Percentiles rank a stretch among this genome's conserved stretches.
Evolutionary conservation across 2,329 filamentous ascomycete genomes (phyloP).

Genomic region (Exophiala sideris): DNA sequence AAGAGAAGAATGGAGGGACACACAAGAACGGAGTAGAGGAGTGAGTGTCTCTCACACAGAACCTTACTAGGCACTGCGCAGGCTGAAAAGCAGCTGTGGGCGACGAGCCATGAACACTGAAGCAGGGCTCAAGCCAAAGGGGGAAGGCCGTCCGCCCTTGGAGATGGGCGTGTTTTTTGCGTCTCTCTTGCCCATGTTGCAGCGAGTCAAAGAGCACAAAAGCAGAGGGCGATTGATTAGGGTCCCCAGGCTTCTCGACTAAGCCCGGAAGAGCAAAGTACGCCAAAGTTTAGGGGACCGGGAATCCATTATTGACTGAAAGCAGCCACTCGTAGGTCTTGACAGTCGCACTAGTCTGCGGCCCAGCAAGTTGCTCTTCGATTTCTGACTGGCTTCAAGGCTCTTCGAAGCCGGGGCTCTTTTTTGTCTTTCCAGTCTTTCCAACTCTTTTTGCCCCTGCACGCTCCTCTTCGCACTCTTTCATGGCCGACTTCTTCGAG

Average conservation of each 20-base stretch:
- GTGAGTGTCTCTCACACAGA: background rate
- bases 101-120: too few relatives aligned
- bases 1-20: slow-evolving; percentile 16
- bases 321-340: background rate
- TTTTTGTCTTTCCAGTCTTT: background rate
- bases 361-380: background rate
- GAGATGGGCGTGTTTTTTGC: background rate
- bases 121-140: too few relatives aligned
- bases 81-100: too few relatives aligned
- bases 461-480: too few relatives aligned
- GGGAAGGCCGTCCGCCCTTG: background rate
- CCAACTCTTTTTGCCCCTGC: background rate
- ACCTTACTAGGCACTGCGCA: too few relatives aligned
- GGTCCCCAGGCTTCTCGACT: background rate
- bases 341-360: too few relatives aligned
- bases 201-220: background rate
- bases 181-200: background rate
- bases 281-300: background rate
- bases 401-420: too few relatives aligned
- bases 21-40: background rate
- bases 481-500: too few relatives aligned
- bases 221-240: background rate
- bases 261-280: background rate
- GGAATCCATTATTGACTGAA: background rate
- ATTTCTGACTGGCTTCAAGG: too few relatives aligned